Evolutionary conservation across 768 basidiomycete genomes (phyloP).

Genomic region (Suillus sp.): DNA sequence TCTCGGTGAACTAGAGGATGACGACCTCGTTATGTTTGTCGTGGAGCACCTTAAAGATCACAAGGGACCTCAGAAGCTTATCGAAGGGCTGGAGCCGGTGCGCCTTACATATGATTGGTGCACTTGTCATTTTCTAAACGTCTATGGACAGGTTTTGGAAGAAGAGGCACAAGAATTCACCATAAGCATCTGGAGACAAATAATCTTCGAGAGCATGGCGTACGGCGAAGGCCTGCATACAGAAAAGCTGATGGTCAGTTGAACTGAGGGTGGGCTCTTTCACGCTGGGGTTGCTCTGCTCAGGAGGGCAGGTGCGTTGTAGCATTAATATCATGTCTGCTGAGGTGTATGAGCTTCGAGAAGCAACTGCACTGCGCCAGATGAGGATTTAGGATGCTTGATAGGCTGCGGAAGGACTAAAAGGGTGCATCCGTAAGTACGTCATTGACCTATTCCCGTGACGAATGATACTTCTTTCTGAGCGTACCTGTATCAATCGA

Average conservation of each 20-base stretch:
- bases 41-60: slow-evolving; percentile 92
- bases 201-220: slow-evolving; percentile 95
- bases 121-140: slow-evolving; percentile 8
- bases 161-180: slow-evolving; percentile 85
- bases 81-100: slow-evolving; percentile 91
- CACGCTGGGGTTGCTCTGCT: slow-evolving; percentile 29
- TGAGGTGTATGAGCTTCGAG: slow-evolving; percentile 44
- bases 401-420: slow-evolving; percentile 9
- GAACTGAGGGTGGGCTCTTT: slow-evolving; percentile 18
- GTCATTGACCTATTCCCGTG: slow-evolving; percentile 47
- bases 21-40: slow-evolving; percentile 92
- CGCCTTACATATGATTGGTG: slow-evolving; percentile 31
- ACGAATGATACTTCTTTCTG: slow-evolving; percentile 41
- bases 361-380: slow-evolving; percentile 21
- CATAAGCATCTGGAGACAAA: slow-evolving; percentile 84
- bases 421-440: slow-evolving; percentile 53
- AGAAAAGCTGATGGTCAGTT: slow-evolving; percentile 82
- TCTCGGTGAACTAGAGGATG: slow-evolving; percentile 90
- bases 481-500: slow-evolving; percentile 17
- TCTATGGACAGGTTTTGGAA: slow-evolving; percentile 71
- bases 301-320: slow-evolving; percentile 62
- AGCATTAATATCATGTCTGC: slow-evolving; percentile 44
- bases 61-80: slow-evolving; percentile 79
- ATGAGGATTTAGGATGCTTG: slow-evolving; percentile 17
- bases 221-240: slow-evolving; percentile 88